Percentiles rank a stretch among this genome's conserved stretches.
Conservation (phyloP, 78 protist genomes). For the Pigoraptor vietnamica region DNA sequence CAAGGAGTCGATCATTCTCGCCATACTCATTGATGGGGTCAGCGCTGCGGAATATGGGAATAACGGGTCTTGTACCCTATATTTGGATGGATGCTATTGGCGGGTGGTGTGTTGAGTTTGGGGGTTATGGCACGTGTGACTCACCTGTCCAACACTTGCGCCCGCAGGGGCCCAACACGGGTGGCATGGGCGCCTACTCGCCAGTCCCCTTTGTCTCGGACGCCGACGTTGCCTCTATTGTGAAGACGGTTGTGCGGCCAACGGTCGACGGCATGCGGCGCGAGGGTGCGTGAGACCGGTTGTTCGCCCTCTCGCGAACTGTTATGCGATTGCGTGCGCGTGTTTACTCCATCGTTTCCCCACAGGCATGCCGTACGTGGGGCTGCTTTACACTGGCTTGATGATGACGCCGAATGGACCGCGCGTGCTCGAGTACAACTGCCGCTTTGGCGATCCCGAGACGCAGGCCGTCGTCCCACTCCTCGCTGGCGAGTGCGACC, state of each 20-base stretch:
- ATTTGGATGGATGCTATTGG: no score
- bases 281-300: background rate
- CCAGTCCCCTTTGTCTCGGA: constrained; percentile 69
- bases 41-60: no score
- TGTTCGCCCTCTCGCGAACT: background rate
- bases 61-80: no score
- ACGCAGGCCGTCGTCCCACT: constrained; percentile 69
- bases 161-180: constrained; percentile 43
- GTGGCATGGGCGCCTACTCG: constrained; percentile 91
- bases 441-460: constrained; percentile 89
- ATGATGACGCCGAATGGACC: constrained; percentile 45
- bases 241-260: constrained; percentile 46
- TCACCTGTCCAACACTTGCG: no score
- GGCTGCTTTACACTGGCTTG: constrained; percentile 75
- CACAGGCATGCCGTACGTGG: constrained; percentile 70
- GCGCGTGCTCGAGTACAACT: constrained; percentile 67
- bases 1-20: background rate
- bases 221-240: background rate
- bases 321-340: background rate
- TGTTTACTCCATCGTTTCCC: background rate
- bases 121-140: no score
- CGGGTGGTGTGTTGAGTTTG: no score
- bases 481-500: constrained; percentile 23
- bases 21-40: no score
- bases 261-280: constrained; percentile 72